A percentile compares a stretch with the other conserved stretches of the same genome.
These are phyloP conservation scores for Fragaria vesca DNA, from an alignment of 306 rosid genomes.

Conservation along the genomic window DNA sequence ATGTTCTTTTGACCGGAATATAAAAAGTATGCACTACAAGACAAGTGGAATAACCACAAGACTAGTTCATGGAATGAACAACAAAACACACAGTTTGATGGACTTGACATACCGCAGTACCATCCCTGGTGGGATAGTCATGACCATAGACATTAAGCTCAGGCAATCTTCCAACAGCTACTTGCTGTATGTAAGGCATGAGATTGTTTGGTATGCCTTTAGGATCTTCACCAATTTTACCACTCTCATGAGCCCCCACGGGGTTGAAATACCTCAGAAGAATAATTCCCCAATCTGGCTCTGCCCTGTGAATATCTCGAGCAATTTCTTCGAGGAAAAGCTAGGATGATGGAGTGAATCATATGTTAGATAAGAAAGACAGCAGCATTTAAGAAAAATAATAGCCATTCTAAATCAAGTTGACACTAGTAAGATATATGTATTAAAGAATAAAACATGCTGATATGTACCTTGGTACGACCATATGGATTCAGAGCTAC, in stretches of 20 bases:
- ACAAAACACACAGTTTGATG: neutral
- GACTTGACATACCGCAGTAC: constrained; percentile 69
- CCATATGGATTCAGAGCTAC: constrained; percentile 92
- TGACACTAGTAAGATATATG: neutral
- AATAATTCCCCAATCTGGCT: constrained; percentile 80
- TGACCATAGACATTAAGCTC: constrained; percentile 80
- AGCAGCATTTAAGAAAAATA: neutral
- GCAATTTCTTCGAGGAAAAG: constrained; percentile 89
- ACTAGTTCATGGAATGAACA: neutral
- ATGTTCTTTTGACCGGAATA: neutral
- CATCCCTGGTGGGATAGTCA: constrained; percentile 90
- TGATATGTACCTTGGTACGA: constrained; percentile 62
- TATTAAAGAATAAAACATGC: neutral
- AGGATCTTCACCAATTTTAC: constrained; percentile 91
- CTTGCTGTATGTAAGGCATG: constrained; percentile 97
- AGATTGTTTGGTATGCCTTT: constrained; percentile 92
- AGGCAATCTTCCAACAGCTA: constrained; percentile 85
- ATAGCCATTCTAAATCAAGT: neutral
- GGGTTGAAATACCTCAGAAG: constrained; percentile 92
- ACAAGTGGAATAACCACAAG: neutral
- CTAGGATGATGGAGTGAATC: constrained; percentile 32
- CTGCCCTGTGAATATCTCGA: constrained; percentile 78
- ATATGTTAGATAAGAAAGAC: constrained; percentile 17
- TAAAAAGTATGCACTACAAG: neutral
- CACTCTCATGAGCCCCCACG: constrained; percentile 96